These are phyloP conservation scores for Cordyceps javanica DNA, from an alignment of 2,329 filamentous ascomycete species.

Conservation along the genomic window DNA sequence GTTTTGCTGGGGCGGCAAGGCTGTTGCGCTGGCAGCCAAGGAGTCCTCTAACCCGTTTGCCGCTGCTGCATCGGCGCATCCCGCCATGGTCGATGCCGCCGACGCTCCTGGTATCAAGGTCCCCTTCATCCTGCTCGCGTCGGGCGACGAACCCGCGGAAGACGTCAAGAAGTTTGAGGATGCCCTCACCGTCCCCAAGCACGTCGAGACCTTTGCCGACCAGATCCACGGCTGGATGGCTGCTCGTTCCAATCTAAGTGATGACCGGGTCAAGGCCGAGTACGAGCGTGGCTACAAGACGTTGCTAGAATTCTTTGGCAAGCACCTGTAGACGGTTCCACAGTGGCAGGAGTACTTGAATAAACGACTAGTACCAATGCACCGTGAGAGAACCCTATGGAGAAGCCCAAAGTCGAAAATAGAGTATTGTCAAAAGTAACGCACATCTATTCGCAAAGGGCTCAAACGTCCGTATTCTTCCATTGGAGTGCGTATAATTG, in stretches of 20 bases:
- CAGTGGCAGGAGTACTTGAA: neutral
- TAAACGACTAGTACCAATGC: neutral
- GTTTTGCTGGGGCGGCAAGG: constrained; percentile 69
- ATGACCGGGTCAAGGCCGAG: constrained; percentile 53
- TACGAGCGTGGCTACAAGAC: constrained; percentile 57
- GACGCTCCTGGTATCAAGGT: constrained; percentile 56
- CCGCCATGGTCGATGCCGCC: constrained; percentile 56
- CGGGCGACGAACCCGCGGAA: constrained; percentile 54
- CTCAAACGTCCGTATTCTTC: too few species aligned
- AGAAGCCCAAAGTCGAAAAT: too few species aligned
- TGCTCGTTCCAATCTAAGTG: constrained; percentile 53
- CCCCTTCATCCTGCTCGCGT: constrained; percentile 58
- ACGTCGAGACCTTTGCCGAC: constrained; percentile 59
- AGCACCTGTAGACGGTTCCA: constrained; percentile 35
- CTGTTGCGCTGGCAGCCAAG: constrained; percentile 47
- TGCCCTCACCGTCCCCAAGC: constrained; percentile 47
- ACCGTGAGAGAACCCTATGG: too few species aligned
- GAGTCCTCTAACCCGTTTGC: constrained; percentile 49
- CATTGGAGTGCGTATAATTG: neutral
- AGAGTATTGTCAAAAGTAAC: too few species aligned
- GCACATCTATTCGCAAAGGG: too few species aligned
- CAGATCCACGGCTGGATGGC: constrained; percentile 74
- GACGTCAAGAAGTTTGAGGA: constrained; percentile 51
- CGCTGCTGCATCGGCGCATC: constrained; percentile 47
- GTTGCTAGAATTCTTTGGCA: constrained; percentile 50